Evolutionary conservation across 2,329 filamentous ascomycete species (phyloP).

Genomic region (Hymenoscyphus infarciens): DNA sequence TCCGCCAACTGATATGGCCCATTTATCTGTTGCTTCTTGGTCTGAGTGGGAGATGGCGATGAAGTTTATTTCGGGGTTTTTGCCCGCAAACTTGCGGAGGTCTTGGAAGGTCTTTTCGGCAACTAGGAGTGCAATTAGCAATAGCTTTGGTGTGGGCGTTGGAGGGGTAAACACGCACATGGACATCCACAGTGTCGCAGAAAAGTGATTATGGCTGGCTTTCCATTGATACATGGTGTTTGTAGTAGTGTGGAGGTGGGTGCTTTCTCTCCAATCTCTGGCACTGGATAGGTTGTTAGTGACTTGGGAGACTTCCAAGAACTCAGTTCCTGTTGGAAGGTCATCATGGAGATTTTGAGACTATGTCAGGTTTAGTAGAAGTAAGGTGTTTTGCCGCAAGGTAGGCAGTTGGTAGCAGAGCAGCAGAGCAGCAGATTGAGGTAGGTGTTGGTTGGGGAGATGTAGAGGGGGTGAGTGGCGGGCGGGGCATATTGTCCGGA

Average conservation of each 20-base stretch:
- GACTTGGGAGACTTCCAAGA: constrained; percentile 29
- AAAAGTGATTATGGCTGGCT: constrained; percentile 62
- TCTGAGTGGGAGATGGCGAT: constrained; percentile 61
- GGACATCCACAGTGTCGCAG: constrained; percentile 72
- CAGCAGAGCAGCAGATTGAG: no score
- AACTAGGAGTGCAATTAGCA: constrained; percentile 22
- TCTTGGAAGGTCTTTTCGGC: constrained; percentile 62
- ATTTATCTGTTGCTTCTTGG: constrained; percentile 50
- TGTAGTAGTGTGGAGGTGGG: constrained; percentile 50
- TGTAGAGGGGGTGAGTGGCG: no score
- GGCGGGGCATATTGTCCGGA: no score
- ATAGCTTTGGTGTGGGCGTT: neutral
- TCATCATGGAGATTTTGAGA: constrained; percentile 23
- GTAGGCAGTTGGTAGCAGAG: no score
- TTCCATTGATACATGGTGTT: constrained; percentile 47
- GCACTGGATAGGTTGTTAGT: constrained; percentile 43
- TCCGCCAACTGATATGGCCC: constrained; percentile 29
- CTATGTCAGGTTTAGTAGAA: neutral
- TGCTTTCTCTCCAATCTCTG: constrained; percentile 52
- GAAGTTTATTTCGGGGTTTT: constrained; percentile 50
- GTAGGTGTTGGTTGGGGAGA: no score
- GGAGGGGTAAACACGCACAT: constrained; percentile 46
- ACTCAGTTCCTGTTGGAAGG: constrained; percentile 32
- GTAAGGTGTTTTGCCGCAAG: no score
- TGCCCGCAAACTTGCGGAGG: constrained; percentile 50